Evolutionary conservation across 768 basidiomycete genomes (phyloP), one percentile per base, ranked within the genome.

Genomic region (Tylopilus cervinicoccineus): DNA sequence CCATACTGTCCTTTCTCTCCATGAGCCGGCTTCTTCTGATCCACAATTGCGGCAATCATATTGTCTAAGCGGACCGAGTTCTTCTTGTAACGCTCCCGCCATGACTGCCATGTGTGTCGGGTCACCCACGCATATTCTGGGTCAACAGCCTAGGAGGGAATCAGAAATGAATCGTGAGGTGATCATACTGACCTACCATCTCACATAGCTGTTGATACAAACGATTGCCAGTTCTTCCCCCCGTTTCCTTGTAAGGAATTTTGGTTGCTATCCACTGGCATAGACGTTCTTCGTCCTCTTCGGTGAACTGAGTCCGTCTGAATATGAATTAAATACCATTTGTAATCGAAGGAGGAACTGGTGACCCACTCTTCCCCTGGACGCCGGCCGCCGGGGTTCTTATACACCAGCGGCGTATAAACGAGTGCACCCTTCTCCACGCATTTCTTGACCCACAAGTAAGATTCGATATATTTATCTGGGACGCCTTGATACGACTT

Each of bases 11-110:
- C 88, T 60, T 89, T 87, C 64, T 86, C 85, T 20, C 86, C 87
- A 9, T 74, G 78, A 1, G 66, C 66, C 2, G 86, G 83, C 56
- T 82, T 84, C 61, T 80, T 86, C 61, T 82, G 75, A 23, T 80
- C 81, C 2, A 91, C 86, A 12, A 89, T 81, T 5, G 70, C 70
- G 2, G 79, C 65, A 44, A 92, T 90, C 45, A 78, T 66, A 11
- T 59, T 59, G 59, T 91, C 87, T 31, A 91, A 74, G 10, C 87
- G 80, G 7, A 69, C 61, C 0, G 86, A 71, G 51, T 92, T 85
- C 67, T 91, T 91, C 72, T 91, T 90, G 71, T 92, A 92, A 24
- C 89, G 76, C 60, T 92, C 88, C 23, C 89, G 79, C 88, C 88
- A 92, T 14, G 88, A 92, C 55, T 90, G 87, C 88, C 88, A 92